Percentiles rank a stretch among this genome's conserved stretches.
Evolutionary conservation across 78 protist genomes (phyloP).

Genomic region (Dictyostelium intermedium): DNA sequence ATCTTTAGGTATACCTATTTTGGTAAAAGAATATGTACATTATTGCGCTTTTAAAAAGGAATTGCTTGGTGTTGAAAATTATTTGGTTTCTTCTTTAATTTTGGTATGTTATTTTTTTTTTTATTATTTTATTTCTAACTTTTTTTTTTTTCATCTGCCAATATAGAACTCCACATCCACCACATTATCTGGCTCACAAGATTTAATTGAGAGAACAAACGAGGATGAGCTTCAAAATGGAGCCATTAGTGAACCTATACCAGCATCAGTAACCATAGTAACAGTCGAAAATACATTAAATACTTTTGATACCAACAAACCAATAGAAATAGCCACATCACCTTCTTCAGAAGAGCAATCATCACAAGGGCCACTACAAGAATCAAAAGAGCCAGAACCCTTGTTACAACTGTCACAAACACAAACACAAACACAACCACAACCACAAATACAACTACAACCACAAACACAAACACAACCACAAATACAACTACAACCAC

Average conservation of each 20-base stretch:
- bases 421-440: neutral
- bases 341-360: neutral
- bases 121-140: too few species aligned
- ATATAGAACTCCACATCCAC: neutral
- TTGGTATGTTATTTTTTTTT: neutral
- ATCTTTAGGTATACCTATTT: constrained; percentile 44
- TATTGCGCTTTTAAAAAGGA: constrained; percentile 67
- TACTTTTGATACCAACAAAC: neutral
- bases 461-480: neutral
- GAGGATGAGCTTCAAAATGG: neutral
- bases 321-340: neutral
- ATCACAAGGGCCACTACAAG: too few species aligned
- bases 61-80: constrained; percentile 24
- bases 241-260: neutral
- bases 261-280: neutral
- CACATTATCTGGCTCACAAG: neutral
- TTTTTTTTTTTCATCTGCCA: too few species aligned
- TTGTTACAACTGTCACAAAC: neutral
- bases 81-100: constrained; percentile 4
- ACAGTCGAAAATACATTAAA: neutral
- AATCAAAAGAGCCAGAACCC: neutral
- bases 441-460: neutral
- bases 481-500: neutral
- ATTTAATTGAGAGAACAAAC: neutral
- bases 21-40: constrained; percentile 69